phyloP scores from a whole-genome alignment of 371 early-diverging fungal species.

The Zychaea mexicana region DNA sequence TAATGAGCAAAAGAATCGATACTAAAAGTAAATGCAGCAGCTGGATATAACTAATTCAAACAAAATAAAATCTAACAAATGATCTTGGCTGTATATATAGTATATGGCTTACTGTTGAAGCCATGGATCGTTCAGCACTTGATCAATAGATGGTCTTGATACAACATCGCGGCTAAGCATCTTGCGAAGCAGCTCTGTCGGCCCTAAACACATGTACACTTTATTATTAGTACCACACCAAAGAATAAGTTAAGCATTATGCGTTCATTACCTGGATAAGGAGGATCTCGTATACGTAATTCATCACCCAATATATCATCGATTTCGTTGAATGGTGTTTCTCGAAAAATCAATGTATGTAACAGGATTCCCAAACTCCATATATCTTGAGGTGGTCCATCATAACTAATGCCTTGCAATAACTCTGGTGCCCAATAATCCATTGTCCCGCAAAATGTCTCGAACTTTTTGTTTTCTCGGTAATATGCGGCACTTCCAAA shows the following conservation, averaged over 20 bases:
- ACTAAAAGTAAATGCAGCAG: too few relatives aligned
- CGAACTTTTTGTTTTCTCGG: slow-evolving; percentile 60
- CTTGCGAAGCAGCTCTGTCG: slow-evolving; percentile 51
- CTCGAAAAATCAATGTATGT: slow-evolving; percentile 77
- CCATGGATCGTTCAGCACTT: slow-evolving; percentile 61
- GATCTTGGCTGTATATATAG: too few relatives aligned
- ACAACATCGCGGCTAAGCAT: slow-evolving; percentile 56
- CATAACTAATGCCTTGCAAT: slow-evolving; percentile 67
- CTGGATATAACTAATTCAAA: too few relatives aligned
- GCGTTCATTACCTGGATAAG: slow-evolving; percentile 58
- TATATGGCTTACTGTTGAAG: slow-evolving; percentile 14
- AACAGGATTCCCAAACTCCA: slow-evolving; percentile 85
- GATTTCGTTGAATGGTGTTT: slow-evolving; percentile 82
- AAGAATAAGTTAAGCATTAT: neutral
- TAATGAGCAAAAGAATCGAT: too few relatives aligned
- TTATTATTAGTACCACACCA: too few relatives aligned
- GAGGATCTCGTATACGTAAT: slow-evolving; percentile 59
- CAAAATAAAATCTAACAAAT: too few relatives aligned
- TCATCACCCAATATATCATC: slow-evolving; percentile 73
- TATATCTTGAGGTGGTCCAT: slow-evolving; percentile 80
- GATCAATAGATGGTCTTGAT: slow-evolving; percentile 53
- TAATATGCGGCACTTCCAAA: slow-evolving; percentile 77
- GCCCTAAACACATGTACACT: slow-evolving; percentile 28
- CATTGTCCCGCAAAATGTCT: slow-evolving; percentile 76
- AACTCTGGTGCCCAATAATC: slow-evolving; percentile 81